Conservation (phyloP, 2,329 filamentous ascomycete genomes). For the Colletotrichum sp. region DNA sequence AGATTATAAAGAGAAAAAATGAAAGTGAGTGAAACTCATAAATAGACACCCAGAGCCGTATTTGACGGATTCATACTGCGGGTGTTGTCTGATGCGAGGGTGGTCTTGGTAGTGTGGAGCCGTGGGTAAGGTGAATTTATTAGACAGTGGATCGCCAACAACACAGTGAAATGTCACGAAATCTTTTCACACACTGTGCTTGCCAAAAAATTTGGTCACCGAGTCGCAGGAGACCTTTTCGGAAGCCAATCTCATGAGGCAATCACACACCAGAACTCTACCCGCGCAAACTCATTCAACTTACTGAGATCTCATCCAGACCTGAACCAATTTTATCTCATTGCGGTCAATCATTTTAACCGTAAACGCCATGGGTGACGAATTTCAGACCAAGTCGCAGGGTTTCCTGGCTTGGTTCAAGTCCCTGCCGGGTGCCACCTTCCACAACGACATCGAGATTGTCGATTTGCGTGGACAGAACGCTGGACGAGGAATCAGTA, state of each 20-base stretch:
- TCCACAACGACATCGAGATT: constrained; percentile 58
- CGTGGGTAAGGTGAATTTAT: background rate
- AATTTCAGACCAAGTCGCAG: constrained; percentile 48
- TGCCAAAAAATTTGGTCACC: background rate
- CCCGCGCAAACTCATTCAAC: background rate
- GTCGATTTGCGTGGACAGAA: constrained; percentile 54
- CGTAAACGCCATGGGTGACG: constrained; percentile 28
- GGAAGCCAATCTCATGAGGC: background rate
- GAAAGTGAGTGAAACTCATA: background rate
- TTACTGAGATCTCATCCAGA: no score
- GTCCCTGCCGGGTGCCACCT: constrained; percentile 54
- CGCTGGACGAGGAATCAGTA: constrained; percentile 63
- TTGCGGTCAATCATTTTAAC: background rate
- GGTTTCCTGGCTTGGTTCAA: constrained; percentile 62
- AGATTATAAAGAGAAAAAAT: background rate
- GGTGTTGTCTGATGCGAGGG: background rate
- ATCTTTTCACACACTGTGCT: background rate
- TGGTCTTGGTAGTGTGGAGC: background rate
- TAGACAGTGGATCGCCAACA: background rate
- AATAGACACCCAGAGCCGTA: background rate
- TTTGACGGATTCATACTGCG: background rate
- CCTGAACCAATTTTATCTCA: background rate
- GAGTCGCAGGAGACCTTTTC: background rate
- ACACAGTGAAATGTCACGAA: background rate
- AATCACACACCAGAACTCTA: background rate